These are phyloP conservation scores for Rhodocollybia butyracea DNA, from an alignment of 768 basidiomycete genomes.

Conservation along the genomic window DNA sequence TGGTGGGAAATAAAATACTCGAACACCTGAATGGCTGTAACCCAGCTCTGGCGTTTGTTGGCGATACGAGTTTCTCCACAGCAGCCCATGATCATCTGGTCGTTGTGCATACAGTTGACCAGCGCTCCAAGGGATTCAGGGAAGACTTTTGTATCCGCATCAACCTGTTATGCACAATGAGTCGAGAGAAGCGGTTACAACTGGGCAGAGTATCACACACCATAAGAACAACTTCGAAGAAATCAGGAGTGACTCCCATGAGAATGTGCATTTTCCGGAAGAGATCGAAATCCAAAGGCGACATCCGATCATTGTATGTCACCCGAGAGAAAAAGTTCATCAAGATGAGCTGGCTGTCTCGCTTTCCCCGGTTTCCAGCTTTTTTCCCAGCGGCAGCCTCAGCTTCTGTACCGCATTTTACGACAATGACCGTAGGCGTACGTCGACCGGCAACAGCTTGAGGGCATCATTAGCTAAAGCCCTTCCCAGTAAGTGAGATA, in stretches of 20 bases:
- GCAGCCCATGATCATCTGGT: slow-evolving; percentile 98
- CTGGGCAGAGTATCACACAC: slow-evolving; percentile 42
- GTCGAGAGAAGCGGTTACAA: background rate
- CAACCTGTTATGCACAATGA: slow-evolving; percentile 61
- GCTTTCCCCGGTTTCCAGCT: slow-evolving; percentile 97
- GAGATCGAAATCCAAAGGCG: slow-evolving; percentile 94
- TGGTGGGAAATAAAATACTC: slow-evolving; percentile 99
- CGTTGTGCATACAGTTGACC: slow-evolving; percentile 98
- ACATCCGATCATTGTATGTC: slow-evolving; percentile 99
- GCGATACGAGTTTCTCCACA: slow-evolving; percentile 99
- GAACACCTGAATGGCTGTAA: slow-evolving; percentile 96
- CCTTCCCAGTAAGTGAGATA: slow-evolving; percentile 15
- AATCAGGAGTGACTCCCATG: slow-evolving; percentile 99
- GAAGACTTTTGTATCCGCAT: slow-evolving; percentile 96
- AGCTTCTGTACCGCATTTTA: slow-evolving; percentile 91
- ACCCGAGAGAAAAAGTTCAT: slow-evolving; percentile 99
- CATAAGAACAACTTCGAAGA: slow-evolving; percentile 97
- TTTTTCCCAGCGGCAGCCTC: slow-evolving; percentile 86
- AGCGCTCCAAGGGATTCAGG: slow-evolving; percentile 86
- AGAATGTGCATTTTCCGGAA: slow-evolving; percentile 95
- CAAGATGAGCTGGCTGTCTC: slow-evolving; percentile 96
- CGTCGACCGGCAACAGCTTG: slow-evolving; percentile 80
- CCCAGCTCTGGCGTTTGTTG: slow-evolving; percentile 98
- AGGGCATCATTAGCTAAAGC: slow-evolving; percentile 5
- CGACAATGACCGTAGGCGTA: slow-evolving; percentile 90